Conservation (phyloP, 2,329 filamentous ascomycete genomes). For the Beauveria sp. region DNA sequence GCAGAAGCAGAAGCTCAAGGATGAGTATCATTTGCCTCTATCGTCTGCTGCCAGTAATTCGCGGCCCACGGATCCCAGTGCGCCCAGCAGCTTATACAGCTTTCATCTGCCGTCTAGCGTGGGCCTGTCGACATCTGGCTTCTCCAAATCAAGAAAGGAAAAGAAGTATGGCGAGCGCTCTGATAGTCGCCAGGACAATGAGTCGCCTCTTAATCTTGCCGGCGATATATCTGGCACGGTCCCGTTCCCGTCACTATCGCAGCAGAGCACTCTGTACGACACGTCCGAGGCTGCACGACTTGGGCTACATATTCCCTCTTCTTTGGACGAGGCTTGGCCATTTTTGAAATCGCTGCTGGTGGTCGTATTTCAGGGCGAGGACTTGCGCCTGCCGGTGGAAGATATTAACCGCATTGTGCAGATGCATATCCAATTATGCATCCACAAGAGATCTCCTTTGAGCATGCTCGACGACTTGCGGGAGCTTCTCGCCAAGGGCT, state of each 20-base stretch:
- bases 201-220: constrained; percentile 34
- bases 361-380: constrained; percentile 74
- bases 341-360: constrained; percentile 68
- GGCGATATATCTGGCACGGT: constrained; percentile 47
- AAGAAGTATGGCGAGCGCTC: constrained; percentile 70
- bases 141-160: constrained; percentile 79
- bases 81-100: constrained; percentile 69
- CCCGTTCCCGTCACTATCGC: constrained; percentile 39
- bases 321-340: constrained; percentile 74
- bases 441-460: constrained; percentile 63
- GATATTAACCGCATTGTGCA: constrained; percentile 76
- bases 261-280: constrained; percentile 42
- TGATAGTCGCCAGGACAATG: constrained; percentile 43
- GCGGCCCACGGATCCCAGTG: constrained; percentile 64
- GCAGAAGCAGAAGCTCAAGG: constrained; percentile 72
- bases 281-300: constrained; percentile 47
- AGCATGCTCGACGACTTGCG: constrained; percentile 68
- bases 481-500: constrained; percentile 73
- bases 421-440: constrained; percentile 69
- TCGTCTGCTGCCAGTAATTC: constrained; percentile 74
- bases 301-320: constrained; percentile 59
- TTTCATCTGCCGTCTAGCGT: constrained; percentile 70
- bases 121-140: constrained; percentile 54
- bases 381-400: constrained; percentile 70
- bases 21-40: constrained; percentile 64